Evolutionary conservation across 352 stramenopile genomes (phyloP).

Genomic region (Phytophthora quininea): DNA sequence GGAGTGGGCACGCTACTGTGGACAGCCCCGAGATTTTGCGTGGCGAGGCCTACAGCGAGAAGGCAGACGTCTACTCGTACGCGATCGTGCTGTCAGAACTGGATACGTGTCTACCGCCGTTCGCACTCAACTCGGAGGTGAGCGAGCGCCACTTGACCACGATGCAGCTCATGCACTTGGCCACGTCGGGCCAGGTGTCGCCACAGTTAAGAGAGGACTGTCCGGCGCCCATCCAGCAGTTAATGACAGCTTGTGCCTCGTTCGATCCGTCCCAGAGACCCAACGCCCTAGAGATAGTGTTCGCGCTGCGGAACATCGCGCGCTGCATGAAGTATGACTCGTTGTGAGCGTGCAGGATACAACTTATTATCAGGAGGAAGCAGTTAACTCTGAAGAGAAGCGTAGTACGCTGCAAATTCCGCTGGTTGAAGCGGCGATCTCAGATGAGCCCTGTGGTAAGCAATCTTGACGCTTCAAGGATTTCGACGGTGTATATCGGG

Average conservation of each 20-base stretch:
- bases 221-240: conserved; percentile 34
- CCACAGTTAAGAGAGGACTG: conserved; percentile 48
- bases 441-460: too few relatives aligned
- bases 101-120: conserved; percentile 62
- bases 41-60: conserved; percentile 60
- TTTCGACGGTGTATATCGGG: too few relatives aligned
- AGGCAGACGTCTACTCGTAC: conserved; percentile 70
- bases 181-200: conserved; percentile 49
- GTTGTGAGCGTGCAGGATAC: neutral
- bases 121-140: conserved; percentile 56
- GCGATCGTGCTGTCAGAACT: conserved; percentile 68
- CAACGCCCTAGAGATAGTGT: conserved; percentile 59
- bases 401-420: neutral
- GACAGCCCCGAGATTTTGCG: conserved; percentile 68
- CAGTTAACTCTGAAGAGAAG: neutral
- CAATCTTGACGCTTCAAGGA: too few relatives aligned
- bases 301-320: conserved; percentile 45
- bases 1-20: conserved; percentile 66
- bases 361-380: neutral
- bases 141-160: conserved; percentile 44
- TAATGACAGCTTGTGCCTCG: conserved; percentile 43
- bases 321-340: conserved; percentile 20
- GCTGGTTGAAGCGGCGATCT: too few relatives aligned
- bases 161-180: conserved; percentile 64
- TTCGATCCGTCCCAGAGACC: conserved; percentile 43